Base-by-base conservation (phyloP, 1,284 basidiomycete genomes). In the Ustilago bromivora region DNA sequence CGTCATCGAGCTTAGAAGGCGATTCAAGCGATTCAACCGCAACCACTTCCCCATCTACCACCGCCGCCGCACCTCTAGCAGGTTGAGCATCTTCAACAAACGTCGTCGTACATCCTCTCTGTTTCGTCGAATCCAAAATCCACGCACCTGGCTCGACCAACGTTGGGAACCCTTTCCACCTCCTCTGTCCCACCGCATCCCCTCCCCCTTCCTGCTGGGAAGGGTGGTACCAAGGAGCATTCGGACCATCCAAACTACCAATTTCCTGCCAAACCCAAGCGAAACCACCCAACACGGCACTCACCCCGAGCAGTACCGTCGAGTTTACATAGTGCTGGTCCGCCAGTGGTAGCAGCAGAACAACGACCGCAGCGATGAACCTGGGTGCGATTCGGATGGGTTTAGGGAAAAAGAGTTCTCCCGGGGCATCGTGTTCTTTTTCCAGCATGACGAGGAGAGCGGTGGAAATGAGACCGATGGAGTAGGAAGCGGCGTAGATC, bases 221-320 rank as follows among this genome's bases (percentile, higher is more conserved):
- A 28, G 23, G 23, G 23, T 28, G 53, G 47, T 82, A 74, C 64
- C 75, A 72, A 13, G 75, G 71, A 4, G 78, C 78, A 61, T 79
- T 79, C 11, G 81, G 81, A 3, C 81, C 81, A 54, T 83, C 80
- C n/a, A 83, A 51, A 28, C 72, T 57, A 2, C 66, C 70, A 15
- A 82, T 8, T 51, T 70, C 66, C 43, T 83, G 80, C 81, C 81
- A 83, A 23, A 76, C 38, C 64, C 78, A 66, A 4, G 70, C 57
- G 6, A 57, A 57, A 1, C 66, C 66, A 9, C 73, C 63, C 17
- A 74, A 32, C 1, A 58, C 67, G 2, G 81, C 73, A 1, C 79
- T 64, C 5, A 77, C 61, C 40, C 72, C 81, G 43, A 83, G 57
- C 38, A 82, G 19, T 9, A 66, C 69, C 5, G 69, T 76, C 23